phyloP scores from a whole-genome alignment of 2,329 filamentous ascomycete species.

The Verticillium longisporum region DNA sequence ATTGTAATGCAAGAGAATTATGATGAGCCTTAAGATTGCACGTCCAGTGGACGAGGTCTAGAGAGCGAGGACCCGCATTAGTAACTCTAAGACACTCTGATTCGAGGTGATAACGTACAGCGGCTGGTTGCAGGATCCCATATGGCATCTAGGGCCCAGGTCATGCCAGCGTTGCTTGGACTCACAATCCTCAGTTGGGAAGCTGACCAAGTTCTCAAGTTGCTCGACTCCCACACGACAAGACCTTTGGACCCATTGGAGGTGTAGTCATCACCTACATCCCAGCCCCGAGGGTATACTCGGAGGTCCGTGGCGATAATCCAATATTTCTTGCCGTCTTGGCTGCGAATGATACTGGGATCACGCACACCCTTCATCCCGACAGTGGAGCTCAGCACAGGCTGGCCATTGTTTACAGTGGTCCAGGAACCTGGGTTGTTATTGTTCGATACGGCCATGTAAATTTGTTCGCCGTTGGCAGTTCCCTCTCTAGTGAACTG shows the following conservation, averaged over 20 bases:
- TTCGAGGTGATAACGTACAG: neutral
- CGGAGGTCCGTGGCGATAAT: slow-evolving; percentile 31
- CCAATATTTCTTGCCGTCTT: slow-evolving; percentile 29
- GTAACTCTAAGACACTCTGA: neutral
- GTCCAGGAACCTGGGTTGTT: slow-evolving; percentile 33
- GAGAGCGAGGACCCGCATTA: neutral
- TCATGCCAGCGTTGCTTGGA: slow-evolving; percentile 30
- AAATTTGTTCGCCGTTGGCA: slow-evolving; percentile 29
- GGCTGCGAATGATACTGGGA: slow-evolving; percentile 32
- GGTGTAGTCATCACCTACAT: slow-evolving; percentile 13
- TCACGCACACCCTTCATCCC: slow-evolving; percentile 33
- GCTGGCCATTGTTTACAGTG: slow-evolving; percentile 28
- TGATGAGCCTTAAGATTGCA: slow-evolving; percentile 2
- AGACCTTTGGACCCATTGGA: slow-evolving; percentile 21
- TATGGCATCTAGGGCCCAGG: slow-evolving; percentile 32
- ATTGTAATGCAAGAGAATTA: too few relatives aligned
- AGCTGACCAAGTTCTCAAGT: slow-evolving; percentile 28
- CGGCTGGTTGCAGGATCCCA: slow-evolving; percentile 18
- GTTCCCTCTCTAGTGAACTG: slow-evolving; percentile 26
- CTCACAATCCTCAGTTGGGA: slow-evolving; percentile 31
- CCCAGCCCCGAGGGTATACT: slow-evolving; percentile 22
- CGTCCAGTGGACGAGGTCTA: slow-evolving; percentile 4
- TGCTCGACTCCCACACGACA: slow-evolving; percentile 33
- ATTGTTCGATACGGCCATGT: slow-evolving; percentile 29
- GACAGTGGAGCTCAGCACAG: slow-evolving; percentile 26